Evolutionary conservation across 2,329 filamentous ascomycete species (phyloP).

Genomic region (Hypoxylon sp.): DNA sequence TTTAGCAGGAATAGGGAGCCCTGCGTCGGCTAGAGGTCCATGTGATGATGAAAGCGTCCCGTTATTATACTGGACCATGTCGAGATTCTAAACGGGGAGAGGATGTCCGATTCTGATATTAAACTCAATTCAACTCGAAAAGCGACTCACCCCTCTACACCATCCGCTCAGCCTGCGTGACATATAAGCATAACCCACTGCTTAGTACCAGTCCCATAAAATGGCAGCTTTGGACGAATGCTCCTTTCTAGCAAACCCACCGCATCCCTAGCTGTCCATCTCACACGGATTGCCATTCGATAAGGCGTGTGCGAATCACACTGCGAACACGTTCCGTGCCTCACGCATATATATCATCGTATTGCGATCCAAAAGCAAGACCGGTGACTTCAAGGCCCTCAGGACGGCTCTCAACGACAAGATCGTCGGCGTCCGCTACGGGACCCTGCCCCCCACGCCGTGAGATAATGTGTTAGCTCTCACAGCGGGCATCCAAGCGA

Average conservation of each 20-base stretch:
- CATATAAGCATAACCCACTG: neutral
- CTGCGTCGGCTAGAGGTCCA: slow-evolving; percentile 1
- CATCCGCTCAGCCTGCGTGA: neutral
- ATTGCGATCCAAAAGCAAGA: slow-evolving; percentile 50
- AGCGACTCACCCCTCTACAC: too few species aligned
- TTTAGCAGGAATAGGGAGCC: slow-evolving; percentile 21
- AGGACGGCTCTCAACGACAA: slow-evolving; percentile 43
- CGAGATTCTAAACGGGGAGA: slow-evolving; percentile 12
- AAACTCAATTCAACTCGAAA: neutral
- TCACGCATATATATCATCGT: slow-evolving; percentile 49
- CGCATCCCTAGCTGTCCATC: slow-evolving; percentile 39
- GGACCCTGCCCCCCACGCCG: slow-evolving; percentile 49
- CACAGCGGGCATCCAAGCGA: slow-evolving; percentile 43
- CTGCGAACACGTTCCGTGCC: slow-evolving; percentile 44
- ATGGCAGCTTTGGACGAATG: slow-evolving; percentile 37
- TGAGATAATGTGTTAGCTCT: slow-evolving; percentile 50
- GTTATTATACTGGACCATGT: neutral
- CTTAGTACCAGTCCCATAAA: slow-evolving; percentile 12
- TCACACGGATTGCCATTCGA: slow-evolving; percentile 46
- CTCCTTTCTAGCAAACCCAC: slow-evolving; percentile 23
- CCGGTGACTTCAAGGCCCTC: slow-evolving; percentile 44
- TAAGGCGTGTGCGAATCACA: slow-evolving; percentile 47
- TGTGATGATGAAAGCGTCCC: slow-evolving; percentile 22
- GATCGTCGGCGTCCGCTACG: slow-evolving; percentile 47
- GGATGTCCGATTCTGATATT: neutral